Percentiles rank a stretch among this genome's conserved stretches.
These are phyloP conservation scores for Paraglomus occultum DNA, from an alignment of 192 early-diverging fungal genomes.

Conservation along the genomic window DNA sequence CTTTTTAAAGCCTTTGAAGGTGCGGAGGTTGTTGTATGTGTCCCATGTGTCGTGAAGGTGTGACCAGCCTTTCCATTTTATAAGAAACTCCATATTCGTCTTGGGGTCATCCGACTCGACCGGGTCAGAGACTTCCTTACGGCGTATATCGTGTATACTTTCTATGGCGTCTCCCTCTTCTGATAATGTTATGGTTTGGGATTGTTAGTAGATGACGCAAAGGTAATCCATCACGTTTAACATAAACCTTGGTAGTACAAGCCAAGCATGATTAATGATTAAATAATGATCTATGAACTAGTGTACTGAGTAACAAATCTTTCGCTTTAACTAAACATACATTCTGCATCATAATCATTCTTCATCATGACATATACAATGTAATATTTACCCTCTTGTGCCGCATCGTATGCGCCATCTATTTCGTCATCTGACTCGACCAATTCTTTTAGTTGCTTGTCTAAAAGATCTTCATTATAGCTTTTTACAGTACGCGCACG, in stretches of 20 bases:
- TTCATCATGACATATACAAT: background rate
- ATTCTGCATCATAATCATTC: too few relatives aligned
- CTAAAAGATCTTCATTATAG: conserved; percentile 47
- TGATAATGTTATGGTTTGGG: conserved; percentile 31
- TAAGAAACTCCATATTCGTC: conserved; percentile 72
- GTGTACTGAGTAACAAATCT: too few relatives aligned
- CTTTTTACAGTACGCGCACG: conserved; percentile 33
- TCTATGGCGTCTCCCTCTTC: conserved; percentile 60
- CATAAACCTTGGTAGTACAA: too few relatives aligned
- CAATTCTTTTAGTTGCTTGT: conserved; percentile 33
- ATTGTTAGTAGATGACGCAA: too few relatives aligned
- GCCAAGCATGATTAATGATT: too few relatives aligned
- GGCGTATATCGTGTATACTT: conserved; percentile 48
- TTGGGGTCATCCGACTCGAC: conserved; percentile 45
- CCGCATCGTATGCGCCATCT: conserved; percentile 13
- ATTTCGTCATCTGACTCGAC: conserved; percentile 36
- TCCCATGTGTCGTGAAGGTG: conserved; percentile 95
- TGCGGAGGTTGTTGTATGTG: conserved; percentile 57
- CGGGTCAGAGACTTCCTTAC: conserved; percentile 26
- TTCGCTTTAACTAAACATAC: too few relatives aligned
- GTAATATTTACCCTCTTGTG: conserved; percentile 8
- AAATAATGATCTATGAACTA: too few relatives aligned
- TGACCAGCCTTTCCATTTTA: conserved; percentile 94
- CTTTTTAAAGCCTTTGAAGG: conserved; percentile 85
- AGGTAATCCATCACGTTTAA: too few relatives aligned